Conservation (phyloP, 2,329 filamentous ascomycete genomes). For the Trichoderma guizhouense region DNA sequence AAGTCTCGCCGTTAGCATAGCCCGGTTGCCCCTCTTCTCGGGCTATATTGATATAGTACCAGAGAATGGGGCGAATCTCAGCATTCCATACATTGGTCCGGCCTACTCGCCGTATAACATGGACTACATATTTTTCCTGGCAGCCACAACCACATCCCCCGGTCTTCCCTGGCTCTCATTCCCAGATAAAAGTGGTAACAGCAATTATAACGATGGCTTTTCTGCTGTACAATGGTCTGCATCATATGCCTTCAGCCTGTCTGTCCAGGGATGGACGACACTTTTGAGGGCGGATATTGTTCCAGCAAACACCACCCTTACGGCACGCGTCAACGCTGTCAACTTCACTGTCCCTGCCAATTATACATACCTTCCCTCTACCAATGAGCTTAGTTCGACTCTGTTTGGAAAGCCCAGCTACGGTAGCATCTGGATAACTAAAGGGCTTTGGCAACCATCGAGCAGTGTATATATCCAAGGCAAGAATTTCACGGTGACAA, state of each 20-base stretch:
- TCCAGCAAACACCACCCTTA: background rate
- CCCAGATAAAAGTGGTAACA: background rate
- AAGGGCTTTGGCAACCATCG: background rate
- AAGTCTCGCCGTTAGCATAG: background rate
- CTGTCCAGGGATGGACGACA: background rate
- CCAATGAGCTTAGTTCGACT: background rate
- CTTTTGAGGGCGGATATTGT: background rate
- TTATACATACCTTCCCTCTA: background rate
- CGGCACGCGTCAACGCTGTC: background rate
- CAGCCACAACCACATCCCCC: background rate
- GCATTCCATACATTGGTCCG: background rate
- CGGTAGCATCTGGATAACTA: background rate
- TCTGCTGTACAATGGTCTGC: background rate
- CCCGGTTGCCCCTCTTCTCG: background rate
- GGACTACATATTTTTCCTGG: background rate
- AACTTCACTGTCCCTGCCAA: background rate
- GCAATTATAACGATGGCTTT: background rate
- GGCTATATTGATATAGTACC: background rate
- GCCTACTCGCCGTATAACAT: background rate
- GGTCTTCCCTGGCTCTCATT: background rate
- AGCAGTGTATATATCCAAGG: background rate
- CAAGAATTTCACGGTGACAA: background rate
- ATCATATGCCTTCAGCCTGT: background rate
- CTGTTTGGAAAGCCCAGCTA: background rate
- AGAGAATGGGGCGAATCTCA: background rate